Percentiles rank a stretch among this genome's conserved stretches.
These are phyloP conservation scores for Pythium rishiriense DNA, from an alignment of 352 stramenopile genomes.

Conservation along the genomic window DNA sequence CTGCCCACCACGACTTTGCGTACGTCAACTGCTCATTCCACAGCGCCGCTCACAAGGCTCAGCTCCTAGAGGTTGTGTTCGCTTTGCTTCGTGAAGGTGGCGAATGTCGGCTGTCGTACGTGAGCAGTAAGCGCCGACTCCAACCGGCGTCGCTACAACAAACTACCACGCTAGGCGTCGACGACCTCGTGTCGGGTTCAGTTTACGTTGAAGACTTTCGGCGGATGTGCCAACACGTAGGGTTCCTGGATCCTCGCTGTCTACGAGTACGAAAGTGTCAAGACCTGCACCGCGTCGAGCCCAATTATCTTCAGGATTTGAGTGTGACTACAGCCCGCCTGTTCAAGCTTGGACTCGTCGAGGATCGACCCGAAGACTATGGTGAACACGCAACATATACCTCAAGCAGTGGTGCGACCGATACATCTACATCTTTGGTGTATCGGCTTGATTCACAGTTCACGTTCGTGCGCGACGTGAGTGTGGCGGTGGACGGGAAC, in stretches of 20 bases:
- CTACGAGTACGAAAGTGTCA: slow-evolving; percentile 15
- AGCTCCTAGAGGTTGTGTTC: slow-evolving; percentile 35
- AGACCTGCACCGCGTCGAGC: background rate
- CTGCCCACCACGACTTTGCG: slow-evolving; percentile 28
- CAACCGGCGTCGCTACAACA: background rate
- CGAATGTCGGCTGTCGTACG: slow-evolving; percentile 38
- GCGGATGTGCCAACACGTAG: slow-evolving; percentile 39
- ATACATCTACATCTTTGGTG: slow-evolving; percentile 2
- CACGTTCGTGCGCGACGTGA: slow-evolving; percentile 36
- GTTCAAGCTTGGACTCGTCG: slow-evolving; percentile 45
- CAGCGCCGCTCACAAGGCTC: slow-evolving; percentile 27
- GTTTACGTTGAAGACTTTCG: slow-evolving; percentile 52
- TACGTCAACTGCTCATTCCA: slow-evolving; percentile 58
- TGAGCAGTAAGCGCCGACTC: slow-evolving; percentile 18
- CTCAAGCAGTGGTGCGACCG: slow-evolving; percentile 8
- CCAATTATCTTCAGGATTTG: background rate
- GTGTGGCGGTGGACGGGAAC: slow-evolving; percentile 44
- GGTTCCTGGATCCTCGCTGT: slow-evolving; percentile 31
- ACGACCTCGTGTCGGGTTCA: background rate
- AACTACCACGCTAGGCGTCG: background rate
- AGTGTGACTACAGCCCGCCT: slow-evolving; percentile 32
- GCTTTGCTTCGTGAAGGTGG: slow-evolving; percentile 46
- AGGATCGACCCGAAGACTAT: slow-evolving; percentile 56
- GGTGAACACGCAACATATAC: slow-evolving; percentile 49
- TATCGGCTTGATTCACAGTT: slow-evolving; percentile 45